A percentile compares a stretch with the other conserved stretches of the same genome.
These are phyloP conservation scores for Rozella allomycis DNA, from an alignment of 371 early-diverging fungal genomes.

Conservation along the genomic window DNA sequence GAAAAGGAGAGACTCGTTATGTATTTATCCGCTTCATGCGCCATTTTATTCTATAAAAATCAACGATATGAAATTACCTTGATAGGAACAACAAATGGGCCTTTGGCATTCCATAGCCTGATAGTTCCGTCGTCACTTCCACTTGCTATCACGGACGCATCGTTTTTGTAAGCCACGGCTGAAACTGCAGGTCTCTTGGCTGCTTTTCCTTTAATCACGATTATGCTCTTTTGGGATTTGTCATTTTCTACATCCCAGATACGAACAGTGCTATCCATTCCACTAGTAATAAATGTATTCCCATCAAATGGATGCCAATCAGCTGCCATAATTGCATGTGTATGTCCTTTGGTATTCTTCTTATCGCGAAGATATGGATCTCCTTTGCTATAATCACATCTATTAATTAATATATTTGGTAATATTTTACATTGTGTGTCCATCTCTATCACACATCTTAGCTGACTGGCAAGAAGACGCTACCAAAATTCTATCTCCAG, in stretches of 20 bases:
- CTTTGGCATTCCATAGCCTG: slow-evolving; percentile 13
- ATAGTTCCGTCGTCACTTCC: slow-evolving; percentile 21
- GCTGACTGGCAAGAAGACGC: slow-evolving; percentile 49
- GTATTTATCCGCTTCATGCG: slow-evolving; percentile 43
- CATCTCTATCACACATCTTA: slow-evolving; percentile 58
- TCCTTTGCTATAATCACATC: slow-evolving; percentile 54
- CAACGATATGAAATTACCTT: slow-evolving; percentile 21
- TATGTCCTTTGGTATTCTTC: slow-evolving; percentile 67
- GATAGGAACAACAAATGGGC: slow-evolving; percentile 7
- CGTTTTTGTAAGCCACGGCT: slow-evolving; percentile 34
- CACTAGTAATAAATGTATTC: slow-evolving; percentile 46
- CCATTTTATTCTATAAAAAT: slow-evolving; percentile 15
- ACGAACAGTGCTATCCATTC: slow-evolving; percentile 62
- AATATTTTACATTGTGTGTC: slow-evolving; percentile 24
- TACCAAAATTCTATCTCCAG: slow-evolving; percentile 54
- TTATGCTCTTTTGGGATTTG: slow-evolving; percentile 45
- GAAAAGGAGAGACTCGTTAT: slow-evolving; percentile 47
- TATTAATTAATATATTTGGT: slow-evolving; percentile 3
- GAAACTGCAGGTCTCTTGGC: slow-evolving; percentile 39
- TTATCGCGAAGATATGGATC: slow-evolving; percentile 81
- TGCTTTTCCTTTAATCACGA: slow-evolving; percentile 47
- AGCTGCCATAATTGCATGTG: slow-evolving; percentile 48
- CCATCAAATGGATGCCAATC: slow-evolving; percentile 58
- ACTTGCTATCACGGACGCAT: slow-evolving; percentile 43
- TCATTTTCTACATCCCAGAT: slow-evolving; percentile 66